Base-by-base conservation (phyloP, 441 rosid genomes). In the Mallotus repandus region DNA sequence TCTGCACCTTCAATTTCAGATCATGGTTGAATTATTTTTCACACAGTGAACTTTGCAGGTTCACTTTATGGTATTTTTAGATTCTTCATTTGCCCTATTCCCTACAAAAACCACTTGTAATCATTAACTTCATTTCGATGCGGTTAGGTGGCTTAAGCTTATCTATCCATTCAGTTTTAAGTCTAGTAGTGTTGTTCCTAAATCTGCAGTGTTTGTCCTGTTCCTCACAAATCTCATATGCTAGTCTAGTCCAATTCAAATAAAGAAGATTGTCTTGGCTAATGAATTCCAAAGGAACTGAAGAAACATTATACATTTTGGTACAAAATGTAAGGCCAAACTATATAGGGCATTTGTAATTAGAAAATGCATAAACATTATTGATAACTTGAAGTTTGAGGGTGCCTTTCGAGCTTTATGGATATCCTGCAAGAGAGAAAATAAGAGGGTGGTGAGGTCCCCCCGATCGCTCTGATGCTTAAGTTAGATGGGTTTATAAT, bases 161-260 rank as follows among this genome's bases (percentile, higher is more conserved):
- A 18, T 69, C 69, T 9, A 62, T 45, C 18, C 78, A 75, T 35
- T 68, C 69, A 46, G 63, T n/a, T n/a, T n/a, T n/a, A n/a, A n/a
- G n/a, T n/a, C n/a, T n/a, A n/a, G n/a, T n/a, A n/a, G n/a, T n/a
- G 11, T 54, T 69, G 25, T 61, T 46, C 61, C 35, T 69, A 13
- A 75, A 75, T 38, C 69, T 63, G 32, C 78, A 75, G 14, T 50
- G 13, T 32, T 19, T 67, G 32, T 57, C 63, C 2, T 38, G 67
- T 46, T 12, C 57, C 35, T 75, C 78, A 75, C 78, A 75, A 9
- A 15, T 46, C 8, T 68, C 73, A 67, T 69, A 75, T 14, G 25
- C 56, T 7, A 74, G 74, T 16, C 48, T 53, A 4, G 69, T 52
- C 78, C 78, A 75, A 22, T 41, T 68, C 69, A 75, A 54, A 11